Evolutionary conservation across 805 yeast species (phyloP), one percentile per base, ranked within the genome.

Genomic region (Novakomyces olei): DNA sequence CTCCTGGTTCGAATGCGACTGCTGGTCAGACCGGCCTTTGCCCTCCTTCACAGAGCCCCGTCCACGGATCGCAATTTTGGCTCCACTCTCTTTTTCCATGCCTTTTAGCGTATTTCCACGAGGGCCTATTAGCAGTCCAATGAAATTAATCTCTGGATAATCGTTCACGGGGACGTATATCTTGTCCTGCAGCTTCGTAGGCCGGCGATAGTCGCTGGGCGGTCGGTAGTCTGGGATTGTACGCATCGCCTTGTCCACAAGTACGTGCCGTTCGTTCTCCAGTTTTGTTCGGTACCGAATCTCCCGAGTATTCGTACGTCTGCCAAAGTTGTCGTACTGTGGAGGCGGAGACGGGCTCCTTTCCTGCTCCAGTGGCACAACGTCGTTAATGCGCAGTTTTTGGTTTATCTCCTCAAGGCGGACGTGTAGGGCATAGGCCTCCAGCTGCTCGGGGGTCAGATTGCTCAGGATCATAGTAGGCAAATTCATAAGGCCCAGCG

Each of bases 31-130:
- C 1, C 66, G 54, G 36, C 66, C 65, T 49, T 71, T 75, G 20
- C 96, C 96, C 46, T 79, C 92, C 47, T 85, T 85, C 14, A 81
- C 92, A 1, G 95, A 83, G 0, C 99, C 99, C 42, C 76, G 72
- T 18, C 99, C 99, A 42, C 99, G 62, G 32, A 88, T 77, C 2
- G 83, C 91, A 37, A 88, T 74, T 41, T 65, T 68, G 12, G 96
- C 94, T 1, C 93, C 93, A 26, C 92, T 73, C 32, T 74, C 71
- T 19, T 67, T 71, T 48, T 85, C 92, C 51, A 91, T 55, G 43
- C 69, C 67, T 38, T 77, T 67, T 43, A 85, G 54, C 0, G 94
- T 85, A 44, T 76, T 74, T 16, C 96, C 99, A 58, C 99, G 71
- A 20, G 99, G 98, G 0, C 99, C 99, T 32, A 88, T 53, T 15